Evolutionary conservation across 1,139 yeast genomes (phyloP).

Genomic region (Candida sojae): DNA sequence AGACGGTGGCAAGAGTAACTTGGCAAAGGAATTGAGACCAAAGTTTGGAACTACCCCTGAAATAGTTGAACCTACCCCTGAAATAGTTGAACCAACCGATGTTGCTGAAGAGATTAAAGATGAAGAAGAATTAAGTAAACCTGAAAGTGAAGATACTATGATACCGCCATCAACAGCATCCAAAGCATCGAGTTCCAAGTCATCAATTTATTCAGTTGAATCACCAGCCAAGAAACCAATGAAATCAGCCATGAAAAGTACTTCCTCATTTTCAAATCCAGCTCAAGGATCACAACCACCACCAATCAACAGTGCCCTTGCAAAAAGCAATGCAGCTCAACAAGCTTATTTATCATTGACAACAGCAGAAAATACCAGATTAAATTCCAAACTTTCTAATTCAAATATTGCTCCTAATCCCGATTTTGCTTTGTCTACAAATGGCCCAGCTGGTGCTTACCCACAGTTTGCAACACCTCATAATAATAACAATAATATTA

Average conservation of each 20-base stretch:
- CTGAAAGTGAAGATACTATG: slow-evolving; percentile 16
- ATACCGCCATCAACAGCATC: slow-evolving; percentile 16
- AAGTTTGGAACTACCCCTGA: slow-evolving; percentile 34
- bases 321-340: slow-evolving; percentile 45
- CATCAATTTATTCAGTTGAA: slow-evolving; percentile 35
- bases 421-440: slow-evolving; percentile 7
- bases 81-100: slow-evolving; percentile 22
- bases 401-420: slow-evolving; percentile 4
- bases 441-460: slow-evolving; percentile 13
- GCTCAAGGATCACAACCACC: slow-evolving; percentile 9
- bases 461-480: slow-evolving; percentile 11
- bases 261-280: slow-evolving; percentile 28
- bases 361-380: slow-evolving; percentile 76
- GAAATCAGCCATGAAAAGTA: slow-evolving; percentile 67
- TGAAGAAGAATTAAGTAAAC: neutral
- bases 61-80: slow-evolving; percentile 29
- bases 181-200: slow-evolving; percentile 25
- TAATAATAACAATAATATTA: slow-evolving; percentile 2
- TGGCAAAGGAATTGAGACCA: slow-evolving; percentile 33
- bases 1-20: neutral
- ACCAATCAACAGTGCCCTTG: slow-evolving; percentile 10
- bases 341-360: slow-evolving; percentile 67
- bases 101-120: neutral
- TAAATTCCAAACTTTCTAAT: slow-evolving; percentile 56
- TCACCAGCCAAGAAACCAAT: slow-evolving; percentile 40